A percentile compares a stretch with the other conserved stretches of the same genome.
Evolutionary conservation across 495 filamentous ascomycete species (phyloP).

Genomic region (Podospora sp.): DNA sequence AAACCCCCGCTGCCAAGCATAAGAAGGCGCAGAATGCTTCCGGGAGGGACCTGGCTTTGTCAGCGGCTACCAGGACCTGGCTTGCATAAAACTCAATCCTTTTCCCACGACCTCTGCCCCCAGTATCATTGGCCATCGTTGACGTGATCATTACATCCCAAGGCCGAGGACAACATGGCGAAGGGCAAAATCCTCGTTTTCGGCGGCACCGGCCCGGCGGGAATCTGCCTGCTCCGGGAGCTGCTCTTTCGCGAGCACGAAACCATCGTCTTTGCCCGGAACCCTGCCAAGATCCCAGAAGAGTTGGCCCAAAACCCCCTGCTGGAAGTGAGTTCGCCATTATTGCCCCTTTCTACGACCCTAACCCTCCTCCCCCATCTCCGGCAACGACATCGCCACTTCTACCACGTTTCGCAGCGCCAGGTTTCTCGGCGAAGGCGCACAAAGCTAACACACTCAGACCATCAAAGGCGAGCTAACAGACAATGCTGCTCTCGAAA

Average conservation of each 20-base stretch:
- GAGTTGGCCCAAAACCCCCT: constrained; percentile 20
- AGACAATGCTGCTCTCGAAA: constrained; percentile 10
- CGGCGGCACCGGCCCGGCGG: constrained; percentile 29
- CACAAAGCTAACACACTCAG: constrained; percentile 7
- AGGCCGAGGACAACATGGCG: neutral
- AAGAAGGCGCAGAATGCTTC: no score
- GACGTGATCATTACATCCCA: no score
- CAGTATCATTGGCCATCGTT: no score
- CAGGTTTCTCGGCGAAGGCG: no score
- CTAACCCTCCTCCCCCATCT: neutral
- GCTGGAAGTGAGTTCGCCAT: constrained; percentile 18
- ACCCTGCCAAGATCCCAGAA: constrained; percentile 26
- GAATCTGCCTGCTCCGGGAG: constrained; percentile 28
- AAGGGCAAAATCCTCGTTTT: constrained; percentile 24
- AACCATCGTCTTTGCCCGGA: constrained; percentile 24
- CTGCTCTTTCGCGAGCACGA: constrained; percentile 22
- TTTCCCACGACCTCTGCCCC: no score
- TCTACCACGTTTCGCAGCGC: neutral
- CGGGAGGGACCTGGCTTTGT: no score
- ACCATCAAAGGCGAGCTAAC: constrained; percentile 24
- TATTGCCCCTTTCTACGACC: neutral
- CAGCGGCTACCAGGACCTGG: no score
- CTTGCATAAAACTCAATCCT: no score
- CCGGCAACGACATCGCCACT: neutral
- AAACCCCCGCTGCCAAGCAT: no score